Evolutionary conservation across 2,329 filamentous ascomycete species (phyloP).

Genomic region (Sporothrix pallida): DNA sequence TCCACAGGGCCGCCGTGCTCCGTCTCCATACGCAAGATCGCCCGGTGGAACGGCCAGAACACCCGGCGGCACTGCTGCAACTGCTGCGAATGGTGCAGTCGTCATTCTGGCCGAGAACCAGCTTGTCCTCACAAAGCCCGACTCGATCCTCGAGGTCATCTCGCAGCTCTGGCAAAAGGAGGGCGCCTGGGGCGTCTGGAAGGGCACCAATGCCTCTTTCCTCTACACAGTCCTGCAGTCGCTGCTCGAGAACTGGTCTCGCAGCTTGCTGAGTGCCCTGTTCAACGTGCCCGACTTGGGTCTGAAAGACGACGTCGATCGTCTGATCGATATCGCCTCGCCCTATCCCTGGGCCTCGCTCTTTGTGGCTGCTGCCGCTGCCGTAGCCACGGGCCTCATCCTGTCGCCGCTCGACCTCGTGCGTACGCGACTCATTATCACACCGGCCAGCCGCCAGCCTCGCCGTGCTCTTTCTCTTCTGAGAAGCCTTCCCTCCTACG

Average conservation of each 20-base stretch:
- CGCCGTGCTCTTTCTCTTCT: conserved; percentile 80
- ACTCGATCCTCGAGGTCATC: conserved; percentile 85
- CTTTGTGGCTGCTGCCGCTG: conserved; percentile 69
- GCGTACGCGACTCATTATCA: conserved; percentile 85
- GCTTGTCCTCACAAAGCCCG: conserved; percentile 72
- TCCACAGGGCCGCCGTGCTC: conserved; percentile 38
- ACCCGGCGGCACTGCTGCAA: neutral
- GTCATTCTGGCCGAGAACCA: conserved; percentile 56
- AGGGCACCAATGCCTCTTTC: conserved; percentile 89
- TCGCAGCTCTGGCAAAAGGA: conserved; percentile 88
- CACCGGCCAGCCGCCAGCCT: conserved; percentile 74
- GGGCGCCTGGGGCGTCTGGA: conserved; percentile 92
- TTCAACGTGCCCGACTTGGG: conserved; percentile 88
- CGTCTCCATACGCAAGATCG: conserved; percentile 10
- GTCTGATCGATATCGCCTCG: conserved; percentile 73
- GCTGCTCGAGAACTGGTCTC: conserved; percentile 88
- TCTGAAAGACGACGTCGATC: conserved; percentile 76
- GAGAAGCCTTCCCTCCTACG: conserved; percentile 76
- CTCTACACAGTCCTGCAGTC: conserved; percentile 86
- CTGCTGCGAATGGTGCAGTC: neutral
- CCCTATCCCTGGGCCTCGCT: conserved; percentile 83
- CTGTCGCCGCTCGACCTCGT: conserved; percentile 89
- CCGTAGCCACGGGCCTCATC: conserved; percentile 75
- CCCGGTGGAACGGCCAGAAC: neutral
- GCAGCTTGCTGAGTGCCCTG: conserved; percentile 86